These are phyloP conservation scores for Pleurostoma richardsiae DNA, from an alignment of 2,329 filamentous ascomycete species.

Conservation along the genomic window DNA sequence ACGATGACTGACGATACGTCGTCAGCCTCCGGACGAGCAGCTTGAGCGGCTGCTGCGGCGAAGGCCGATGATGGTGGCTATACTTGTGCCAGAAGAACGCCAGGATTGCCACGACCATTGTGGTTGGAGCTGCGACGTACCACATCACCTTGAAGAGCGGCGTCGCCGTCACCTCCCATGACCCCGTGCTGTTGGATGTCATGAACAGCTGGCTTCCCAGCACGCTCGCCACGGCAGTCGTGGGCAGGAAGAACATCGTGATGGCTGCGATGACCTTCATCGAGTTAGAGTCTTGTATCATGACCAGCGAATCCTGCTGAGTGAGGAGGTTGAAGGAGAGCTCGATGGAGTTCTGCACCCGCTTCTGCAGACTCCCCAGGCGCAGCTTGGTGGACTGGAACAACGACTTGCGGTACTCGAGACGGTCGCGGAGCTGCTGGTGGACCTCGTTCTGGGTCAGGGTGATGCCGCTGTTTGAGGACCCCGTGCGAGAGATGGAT, in stretches of 20 bases:
- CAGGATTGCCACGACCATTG: too few relatives aligned
- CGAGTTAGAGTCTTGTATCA: too few relatives aligned
- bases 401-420: slow-evolving; percentile 23
- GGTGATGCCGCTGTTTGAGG: not conserved
- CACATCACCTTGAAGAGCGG: not conserved
- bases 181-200: not conserved
- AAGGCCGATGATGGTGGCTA: too few relatives aligned
- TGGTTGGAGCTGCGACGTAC: not conserved
- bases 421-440: slow-evolving; percentile 19
- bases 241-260: slow-evolving; percentile 30
- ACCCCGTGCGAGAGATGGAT: too few relatives aligned
- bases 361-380: slow-evolving; percentile 24
- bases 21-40: too few relatives aligned
- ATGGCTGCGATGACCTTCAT: slow-evolving; percentile 29
- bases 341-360: slow-evolving; percentile 26
- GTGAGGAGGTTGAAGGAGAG: slow-evolving; percentile 29
- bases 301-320: slow-evolving; percentile 26
- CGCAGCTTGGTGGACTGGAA: slow-evolving; percentile 28
- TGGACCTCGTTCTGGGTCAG: not conserved
- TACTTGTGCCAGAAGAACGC: too few relatives aligned
- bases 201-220: slow-evolving; percentile 13
- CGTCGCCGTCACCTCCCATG: not conserved
- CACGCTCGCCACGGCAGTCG: slow-evolving; percentile 26
- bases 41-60: too few relatives aligned
- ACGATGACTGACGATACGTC: too few relatives aligned